These are phyloP conservation scores for Salisapilia sapeloensis DNA, from an alignment of 352 stramenopile species.

Conservation along the genomic window DNA sequence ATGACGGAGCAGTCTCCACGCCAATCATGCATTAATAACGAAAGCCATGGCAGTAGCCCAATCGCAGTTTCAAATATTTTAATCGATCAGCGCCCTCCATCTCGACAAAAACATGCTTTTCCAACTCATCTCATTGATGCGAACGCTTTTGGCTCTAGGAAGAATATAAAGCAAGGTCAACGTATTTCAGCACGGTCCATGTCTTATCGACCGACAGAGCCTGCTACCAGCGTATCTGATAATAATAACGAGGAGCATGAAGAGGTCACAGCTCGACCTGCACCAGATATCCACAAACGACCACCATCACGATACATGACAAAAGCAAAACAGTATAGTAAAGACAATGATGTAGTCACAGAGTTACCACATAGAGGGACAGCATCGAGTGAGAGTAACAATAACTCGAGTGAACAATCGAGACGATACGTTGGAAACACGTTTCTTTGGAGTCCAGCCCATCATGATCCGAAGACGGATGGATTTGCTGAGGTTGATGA, in stretches of 20 bases:
- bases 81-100: constrained; percentile 30
- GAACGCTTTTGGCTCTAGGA: constrained; percentile 9
- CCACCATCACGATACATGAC: constrained; percentile 68
- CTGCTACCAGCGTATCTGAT: constrained; percentile 9
- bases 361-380: constrained; percentile 1
- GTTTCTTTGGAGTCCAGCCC: constrained; percentile 28
- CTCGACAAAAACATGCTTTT: constrained; percentile 56
- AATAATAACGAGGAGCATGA: constrained; percentile 6
- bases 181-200: constrained; percentile 2
- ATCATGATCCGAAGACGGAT: constrained; percentile 62
- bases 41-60: not conserved
- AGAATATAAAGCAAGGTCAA: no score
- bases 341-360: not conserved
- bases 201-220: not conserved
- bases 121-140: constrained; percentile 55
- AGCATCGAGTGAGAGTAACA: not conserved
- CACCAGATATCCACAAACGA: constrained; percentile 7
- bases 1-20: no score
- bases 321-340: constrained; percentile 17
- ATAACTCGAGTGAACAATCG: constrained; percentile 7
- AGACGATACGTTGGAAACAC: constrained; percentile 19
- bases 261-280: not conserved
- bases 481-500: constrained; percentile 70
- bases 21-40: not conserved
- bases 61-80: not conserved